Conservation (phyloP, 768 basidiomycete species). For the Suillus hirtellus region DNA sequence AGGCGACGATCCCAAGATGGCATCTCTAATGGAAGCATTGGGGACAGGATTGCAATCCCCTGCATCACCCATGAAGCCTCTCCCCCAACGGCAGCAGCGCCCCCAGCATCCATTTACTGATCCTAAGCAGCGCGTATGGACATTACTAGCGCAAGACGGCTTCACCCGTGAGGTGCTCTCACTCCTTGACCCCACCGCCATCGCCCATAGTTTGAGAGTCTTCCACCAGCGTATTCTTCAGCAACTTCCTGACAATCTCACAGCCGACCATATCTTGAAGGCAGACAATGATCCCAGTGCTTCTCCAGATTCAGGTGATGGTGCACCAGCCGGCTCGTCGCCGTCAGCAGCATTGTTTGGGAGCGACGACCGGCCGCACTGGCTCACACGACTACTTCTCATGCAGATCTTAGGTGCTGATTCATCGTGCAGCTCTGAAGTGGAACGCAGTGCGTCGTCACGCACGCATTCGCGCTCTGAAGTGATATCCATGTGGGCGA, state of each 20-base stretch:
- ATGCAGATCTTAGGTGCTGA: conserved; percentile 70
- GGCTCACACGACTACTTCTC: conserved; percentile 75
- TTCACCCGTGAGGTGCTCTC: conserved; percentile 68
- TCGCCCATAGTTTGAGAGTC: conserved; percentile 62
- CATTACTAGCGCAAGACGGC: conserved; percentile 60
- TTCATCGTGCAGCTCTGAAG: conserved; percentile 36
- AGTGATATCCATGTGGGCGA: conserved; percentile 70
- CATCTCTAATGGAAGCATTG: conserved; percentile 50
- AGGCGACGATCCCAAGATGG: conserved; percentile 37
- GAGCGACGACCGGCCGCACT: conserved; percentile 71
- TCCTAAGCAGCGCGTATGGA: conserved; percentile 44
- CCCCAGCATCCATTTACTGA: conserved; percentile 23
- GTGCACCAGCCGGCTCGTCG: conserved; percentile 6
- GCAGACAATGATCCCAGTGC: conserved; percentile 21
- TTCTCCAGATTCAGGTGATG: conserved; percentile 12
- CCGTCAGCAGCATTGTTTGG: conserved; percentile 54
- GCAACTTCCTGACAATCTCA: conserved; percentile 53
- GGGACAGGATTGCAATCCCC: conserved; percentile 18
- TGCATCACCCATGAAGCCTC: conserved; percentile 27
- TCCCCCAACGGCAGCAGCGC: conserved; percentile 25
- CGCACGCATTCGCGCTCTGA: conserved; percentile 73
- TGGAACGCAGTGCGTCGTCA: conserved; percentile 40
- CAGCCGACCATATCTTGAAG: conserved; percentile 44
- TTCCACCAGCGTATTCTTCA: conserved; percentile 61
- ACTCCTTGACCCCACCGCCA: conserved; percentile 55